Conservation (phyloP, 805 yeast species). For the Cyberlindnera saturnus region DNA sequence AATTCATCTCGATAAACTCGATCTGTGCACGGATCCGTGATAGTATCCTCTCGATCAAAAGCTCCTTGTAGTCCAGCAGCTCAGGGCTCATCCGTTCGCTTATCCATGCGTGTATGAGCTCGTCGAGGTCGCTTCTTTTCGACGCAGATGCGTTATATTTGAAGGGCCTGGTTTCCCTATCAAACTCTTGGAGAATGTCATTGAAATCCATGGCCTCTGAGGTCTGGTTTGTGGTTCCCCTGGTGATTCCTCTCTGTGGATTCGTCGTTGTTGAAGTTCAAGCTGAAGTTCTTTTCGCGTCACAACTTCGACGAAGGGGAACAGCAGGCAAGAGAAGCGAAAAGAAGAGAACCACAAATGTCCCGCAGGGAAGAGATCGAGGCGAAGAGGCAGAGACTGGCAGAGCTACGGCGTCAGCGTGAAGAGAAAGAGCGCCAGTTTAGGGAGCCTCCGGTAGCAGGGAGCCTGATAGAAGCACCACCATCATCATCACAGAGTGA, state of each 20-base stretch:
- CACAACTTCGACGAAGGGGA: background rate
- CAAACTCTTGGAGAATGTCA: constrained; percentile 65
- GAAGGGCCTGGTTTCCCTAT: constrained; percentile 35
- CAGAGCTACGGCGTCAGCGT: constrained; percentile 44
- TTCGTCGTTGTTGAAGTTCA: background rate
- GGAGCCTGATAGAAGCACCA: constrained; percentile 1
- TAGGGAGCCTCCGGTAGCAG: background rate
- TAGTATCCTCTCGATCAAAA: constrained; percentile 51
- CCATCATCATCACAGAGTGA: background rate
- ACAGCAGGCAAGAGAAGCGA: background rate
- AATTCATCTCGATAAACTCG: constrained; percentile 69
- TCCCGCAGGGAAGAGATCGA: constrained; percentile 40
- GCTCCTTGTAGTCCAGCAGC: constrained; percentile 65
- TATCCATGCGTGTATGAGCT: constrained; percentile 63
- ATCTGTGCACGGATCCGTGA: constrained; percentile 60
- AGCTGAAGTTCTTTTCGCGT: background rate
- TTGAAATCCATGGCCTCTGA: constrained; percentile 36
- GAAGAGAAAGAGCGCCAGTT: constrained; percentile 23
- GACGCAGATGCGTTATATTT: constrained; percentile 15
- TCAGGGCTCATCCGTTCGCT: constrained; percentile 86
- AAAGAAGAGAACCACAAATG: constrained; percentile 6
- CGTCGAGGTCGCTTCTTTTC: constrained; percentile 33
- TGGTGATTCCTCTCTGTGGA: background rate
- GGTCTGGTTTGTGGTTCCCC: background rate
- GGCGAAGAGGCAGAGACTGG: constrained; percentile 43